Evolutionary conservation across 164 flowering plant genomes (phyloP), one percentile per base, ranked within the genome.

Genomic region (Nymphaea thermarum): DNA sequence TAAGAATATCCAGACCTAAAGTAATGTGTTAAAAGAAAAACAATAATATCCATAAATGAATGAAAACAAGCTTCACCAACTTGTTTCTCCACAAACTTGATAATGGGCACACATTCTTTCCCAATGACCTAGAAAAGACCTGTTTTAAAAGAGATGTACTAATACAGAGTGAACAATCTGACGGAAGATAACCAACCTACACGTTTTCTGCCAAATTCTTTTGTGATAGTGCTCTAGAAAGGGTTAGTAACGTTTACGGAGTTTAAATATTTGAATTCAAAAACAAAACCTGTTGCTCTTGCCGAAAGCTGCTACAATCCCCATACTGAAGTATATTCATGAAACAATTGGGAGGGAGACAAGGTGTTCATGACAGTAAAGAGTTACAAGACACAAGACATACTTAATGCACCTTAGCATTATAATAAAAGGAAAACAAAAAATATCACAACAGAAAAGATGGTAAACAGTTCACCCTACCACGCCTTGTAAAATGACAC

Each of bases 91-190:
- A 93, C 80, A 75, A 93, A 93, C 76, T 93, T 93, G 44, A 93
- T 72, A 71, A 91, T 93, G 43, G 98, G 98, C 51, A 93, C 96
- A 68, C 97, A 93, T 53, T 97, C 98, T 78, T 84, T 89, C 55
- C 83, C 92, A 71, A 93, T 93, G 61, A 91, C 97, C 98, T 93
- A 74, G 70, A 12, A 73, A 75, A 67, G 55, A 42, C 4, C 59
- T 57, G 11, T 42, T 60, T 11, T 41, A 10, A 10, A 55, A 25
- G 60, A 43, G 65, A 64, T 7, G 55, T 12, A 47, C 4, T 63
- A 62, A 7, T 44, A 66, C 6, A 42, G 8, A 7, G 44, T n/a
- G 25, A n/a, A 66, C 64, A 68, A 63, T 42, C 17, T 7, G 5
- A 2, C 62, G 69, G 44, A 55, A 36, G 16, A n/a, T n/a, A 41